Percentiles rank a stretch among this genome's conserved stretches.
These are phyloP conservation scores for Leccinum longicurvipes DNA, from an alignment of 768 basidiomycete species.

Conservation along the genomic window DNA sequence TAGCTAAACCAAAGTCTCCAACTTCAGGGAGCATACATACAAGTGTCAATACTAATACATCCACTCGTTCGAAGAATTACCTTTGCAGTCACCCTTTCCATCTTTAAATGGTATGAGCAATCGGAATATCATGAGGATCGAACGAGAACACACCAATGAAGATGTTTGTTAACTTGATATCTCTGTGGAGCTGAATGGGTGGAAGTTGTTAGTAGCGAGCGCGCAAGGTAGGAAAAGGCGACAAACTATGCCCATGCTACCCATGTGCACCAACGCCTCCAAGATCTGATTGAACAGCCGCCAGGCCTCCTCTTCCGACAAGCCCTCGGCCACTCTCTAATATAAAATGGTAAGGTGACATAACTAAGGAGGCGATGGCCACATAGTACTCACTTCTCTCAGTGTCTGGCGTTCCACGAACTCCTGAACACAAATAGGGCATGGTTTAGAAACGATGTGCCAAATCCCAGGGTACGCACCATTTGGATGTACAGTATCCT, in stretches of 20 bases:
- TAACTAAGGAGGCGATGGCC: neutral
- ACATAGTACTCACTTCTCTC: conserved; percentile 54
- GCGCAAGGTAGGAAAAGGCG: neutral
- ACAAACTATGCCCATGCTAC: conserved; percentile 78
- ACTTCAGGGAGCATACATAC: conserved; percentile 40
- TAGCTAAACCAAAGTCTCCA: conserved; percentile 91
- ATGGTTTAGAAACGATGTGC: neutral
- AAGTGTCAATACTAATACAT: neutral
- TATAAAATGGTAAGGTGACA: neutral
- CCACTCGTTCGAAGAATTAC: conserved; percentile 28
- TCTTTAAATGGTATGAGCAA: conserved; percentile 40
- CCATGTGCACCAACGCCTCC: conserved; percentile 89
- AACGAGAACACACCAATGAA: conserved; percentile 69
- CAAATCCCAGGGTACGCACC: conserved; percentile 41
- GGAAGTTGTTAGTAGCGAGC: conserved; percentile 14
- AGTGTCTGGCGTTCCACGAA: conserved; percentile 90
- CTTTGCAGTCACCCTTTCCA: conserved; percentile 81
- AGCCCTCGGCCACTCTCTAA: conserved; percentile 73
- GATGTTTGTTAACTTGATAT: conserved; percentile 92
- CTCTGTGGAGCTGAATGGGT: conserved; percentile 66
- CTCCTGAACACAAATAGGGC: conserved; percentile 46
- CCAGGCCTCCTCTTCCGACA: conserved; percentile 87
- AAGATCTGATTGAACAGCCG: conserved; percentile 84
- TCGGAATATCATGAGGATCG: neutral
- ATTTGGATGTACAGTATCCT: conserved; percentile 92